A percentile compares a stretch with the other conserved stretches of the same genome.
These are phyloP conservation scores for Candida tetrigidarum DNA, from an alignment of 1,139 yeast genomes.

Conservation along the genomic window DNA sequence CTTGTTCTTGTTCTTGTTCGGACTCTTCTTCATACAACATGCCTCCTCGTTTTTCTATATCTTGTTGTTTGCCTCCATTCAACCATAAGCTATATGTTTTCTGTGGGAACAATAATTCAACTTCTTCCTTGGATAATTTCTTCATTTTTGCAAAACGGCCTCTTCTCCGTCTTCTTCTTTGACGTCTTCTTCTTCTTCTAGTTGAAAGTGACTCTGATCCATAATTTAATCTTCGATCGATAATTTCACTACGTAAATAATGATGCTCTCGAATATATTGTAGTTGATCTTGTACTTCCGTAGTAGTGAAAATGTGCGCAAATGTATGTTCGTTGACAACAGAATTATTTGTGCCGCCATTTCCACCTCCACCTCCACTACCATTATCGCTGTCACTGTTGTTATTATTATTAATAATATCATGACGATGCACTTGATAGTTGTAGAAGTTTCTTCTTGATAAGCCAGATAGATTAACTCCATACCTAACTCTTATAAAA, in stretches of 20 bases:
- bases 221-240: constrained; percentile 28
- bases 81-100: constrained; percentile 66
- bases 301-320: constrained; percentile 15
- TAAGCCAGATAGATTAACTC: constrained; percentile 51
- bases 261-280: constrained; percentile 38
- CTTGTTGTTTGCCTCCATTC: constrained; percentile 55
- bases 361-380: too few species aligned
- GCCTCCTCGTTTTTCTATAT: constrained; percentile 37
- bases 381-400: background rate
- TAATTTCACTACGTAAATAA: constrained; percentile 33
- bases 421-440: background rate
- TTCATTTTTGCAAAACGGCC: constrained; percentile 51
- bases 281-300: constrained; percentile 40
- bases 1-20: background rate
- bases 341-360: constrained; percentile 3
- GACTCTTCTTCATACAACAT: constrained; percentile 37
- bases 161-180: constrained; percentile 38
- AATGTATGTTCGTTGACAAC: constrained; percentile 12
- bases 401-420: background rate
- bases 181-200: constrained; percentile 19
- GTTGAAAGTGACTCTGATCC: background rate
- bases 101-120: constrained; percentile 68
- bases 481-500: constrained; percentile 58
- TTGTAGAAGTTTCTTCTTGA: constrained; percentile 16
- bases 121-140: constrained; percentile 60